A percentile compares a stretch with the other conserved stretches of the same genome.
Evolutionary conservation across 352 stramenopile species (phyloP).

Genomic region (Ochromonadaceae sp.): DNA sequence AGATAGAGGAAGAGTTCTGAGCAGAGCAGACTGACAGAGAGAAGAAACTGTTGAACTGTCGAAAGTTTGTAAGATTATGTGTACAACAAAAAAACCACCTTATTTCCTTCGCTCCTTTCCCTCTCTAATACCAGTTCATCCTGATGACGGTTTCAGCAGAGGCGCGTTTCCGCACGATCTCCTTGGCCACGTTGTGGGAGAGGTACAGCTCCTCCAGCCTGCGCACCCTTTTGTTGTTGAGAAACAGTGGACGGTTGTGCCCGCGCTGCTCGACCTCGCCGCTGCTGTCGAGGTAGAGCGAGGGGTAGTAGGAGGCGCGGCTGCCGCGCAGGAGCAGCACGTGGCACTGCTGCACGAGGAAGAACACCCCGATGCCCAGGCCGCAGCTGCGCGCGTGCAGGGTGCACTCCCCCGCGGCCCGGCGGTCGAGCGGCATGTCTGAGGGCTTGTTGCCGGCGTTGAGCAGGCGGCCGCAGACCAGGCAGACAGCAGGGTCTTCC

Average conservation of each 20-base stretch:
- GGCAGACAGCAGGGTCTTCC: constrained; percentile 33
- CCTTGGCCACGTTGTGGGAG: constrained; percentile 16
- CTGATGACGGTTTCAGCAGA: background rate
- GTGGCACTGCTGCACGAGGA: constrained; percentile 27
- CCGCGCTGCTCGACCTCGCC: constrained; percentile 26
- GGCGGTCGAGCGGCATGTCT: background rate
- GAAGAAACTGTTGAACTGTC: too few species aligned
- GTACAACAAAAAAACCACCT: too few species aligned
- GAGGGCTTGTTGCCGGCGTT: background rate
- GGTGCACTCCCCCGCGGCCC: constrained; percentile 22
- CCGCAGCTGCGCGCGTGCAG: constrained; percentile 30
- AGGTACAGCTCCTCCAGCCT: constrained; percentile 21
- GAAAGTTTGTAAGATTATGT: too few species aligned
- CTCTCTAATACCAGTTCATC: background rate
- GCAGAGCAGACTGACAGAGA: too few species aligned
- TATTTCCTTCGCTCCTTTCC: too few species aligned
- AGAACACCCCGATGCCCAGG: constrained; percentile 29
- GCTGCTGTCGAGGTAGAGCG: constrained; percentile 36
- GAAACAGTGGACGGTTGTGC: constrained; percentile 17
- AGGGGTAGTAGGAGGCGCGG: constrained; percentile 21
- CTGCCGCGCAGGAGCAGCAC: constrained; percentile 32
- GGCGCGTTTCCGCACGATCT: constrained; percentile 3
- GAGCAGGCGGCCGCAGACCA: constrained; percentile 31
- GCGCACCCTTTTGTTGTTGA: constrained; percentile 11
- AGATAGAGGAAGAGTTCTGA: too few species aligned